Evolutionary conservation across 2,329 filamentous ascomycete genomes (phyloP).

Genomic region (Aphanocladium album): DNA sequence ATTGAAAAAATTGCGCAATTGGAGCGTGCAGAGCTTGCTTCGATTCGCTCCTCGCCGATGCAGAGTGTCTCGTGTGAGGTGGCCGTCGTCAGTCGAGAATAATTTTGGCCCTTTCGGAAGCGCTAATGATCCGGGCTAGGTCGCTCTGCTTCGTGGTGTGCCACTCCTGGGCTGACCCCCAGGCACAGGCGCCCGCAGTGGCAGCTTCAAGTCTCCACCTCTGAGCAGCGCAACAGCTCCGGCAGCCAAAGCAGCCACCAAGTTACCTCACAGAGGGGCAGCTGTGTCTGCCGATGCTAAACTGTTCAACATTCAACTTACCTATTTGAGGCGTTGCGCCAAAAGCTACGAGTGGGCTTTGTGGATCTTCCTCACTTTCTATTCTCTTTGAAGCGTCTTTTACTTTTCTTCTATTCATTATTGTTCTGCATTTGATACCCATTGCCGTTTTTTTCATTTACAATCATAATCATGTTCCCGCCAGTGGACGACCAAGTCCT

Average conservation of each 20-base stretch:
- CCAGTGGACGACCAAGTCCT: constrained; percentile 52
- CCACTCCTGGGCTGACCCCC: neutral
- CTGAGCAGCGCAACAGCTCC: neutral
- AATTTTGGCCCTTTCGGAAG: constrained; percentile 12
- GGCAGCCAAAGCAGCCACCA: too few species aligned
- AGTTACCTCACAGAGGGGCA: neutral
- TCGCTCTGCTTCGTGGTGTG: neutral
- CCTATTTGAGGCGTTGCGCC: too few species aligned
- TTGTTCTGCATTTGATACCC: constrained; percentile 2
- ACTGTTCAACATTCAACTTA: too few species aligned
- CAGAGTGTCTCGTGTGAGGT: neutral
- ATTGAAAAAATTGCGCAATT: neutral
- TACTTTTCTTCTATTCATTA: neutral
- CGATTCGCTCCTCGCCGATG: neutral
- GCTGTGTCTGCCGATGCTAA: too few species aligned
- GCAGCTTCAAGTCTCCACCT: neutral
- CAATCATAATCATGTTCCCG: constrained; percentile 44
- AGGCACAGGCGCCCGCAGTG: neutral
- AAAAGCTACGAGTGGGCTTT: too few species aligned
- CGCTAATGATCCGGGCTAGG: constrained; percentile 12
- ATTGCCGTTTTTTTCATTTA: neutral
- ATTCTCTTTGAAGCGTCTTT: neutral
- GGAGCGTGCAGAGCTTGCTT: neutral
- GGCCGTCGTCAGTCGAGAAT: neutral
- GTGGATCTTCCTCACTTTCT: neutral